Evolutionary conservation across 1,284 basidiomycete species (phyloP), one percentile per base, ranked within the genome.

Genomic region (Moesziomyces antarcticus): DNA sequence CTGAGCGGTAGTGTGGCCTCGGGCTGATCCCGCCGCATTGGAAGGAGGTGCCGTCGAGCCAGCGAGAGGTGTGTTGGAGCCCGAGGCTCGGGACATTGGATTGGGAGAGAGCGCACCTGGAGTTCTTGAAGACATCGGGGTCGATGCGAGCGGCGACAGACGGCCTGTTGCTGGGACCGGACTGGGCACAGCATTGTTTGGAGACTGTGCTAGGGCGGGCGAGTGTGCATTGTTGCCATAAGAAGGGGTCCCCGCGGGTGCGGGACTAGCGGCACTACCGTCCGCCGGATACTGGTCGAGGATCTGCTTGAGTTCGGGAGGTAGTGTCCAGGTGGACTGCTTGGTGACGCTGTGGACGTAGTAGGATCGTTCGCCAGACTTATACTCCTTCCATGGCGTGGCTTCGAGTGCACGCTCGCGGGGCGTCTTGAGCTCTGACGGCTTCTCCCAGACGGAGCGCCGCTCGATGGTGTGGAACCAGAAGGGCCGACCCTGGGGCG

Each of bases 331-430:
- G 5, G 74, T 81, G 7, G 76, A 81, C 68, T 78, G 58, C 57
- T 82, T 83, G 24, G 82, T 84, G n/a, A 80, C 64, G 27, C 63
- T 71, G 52, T 84, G 67, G 3, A 83, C 82, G 62, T 84, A 84
- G 67, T 84, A 84, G 30, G 67, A 79, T 25, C 81, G 54, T 20
- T 80, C 81, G 42, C 80, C 81, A 5, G 76, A 71, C 63, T 79
- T 75, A 73, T 84, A 84, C 52, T 79, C 79, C 47, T 78, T 82
- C 82, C 82, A 84, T n/a, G 73, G 71, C 33, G 81, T 84, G 1
- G 61, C 43, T 45, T 80, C 79, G 30, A 84, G 65, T 3, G 79
- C 80, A 13, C 77, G 66, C 43, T 84, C 82, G n/a, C 78, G 73
- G 16, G 77, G 65, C 16, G 79, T 77, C 52, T 81, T 82, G 41